phyloP scores from a whole-genome alignment of 192 early-diverging fungal species.

The Glomus cerebriforme region DNA sequence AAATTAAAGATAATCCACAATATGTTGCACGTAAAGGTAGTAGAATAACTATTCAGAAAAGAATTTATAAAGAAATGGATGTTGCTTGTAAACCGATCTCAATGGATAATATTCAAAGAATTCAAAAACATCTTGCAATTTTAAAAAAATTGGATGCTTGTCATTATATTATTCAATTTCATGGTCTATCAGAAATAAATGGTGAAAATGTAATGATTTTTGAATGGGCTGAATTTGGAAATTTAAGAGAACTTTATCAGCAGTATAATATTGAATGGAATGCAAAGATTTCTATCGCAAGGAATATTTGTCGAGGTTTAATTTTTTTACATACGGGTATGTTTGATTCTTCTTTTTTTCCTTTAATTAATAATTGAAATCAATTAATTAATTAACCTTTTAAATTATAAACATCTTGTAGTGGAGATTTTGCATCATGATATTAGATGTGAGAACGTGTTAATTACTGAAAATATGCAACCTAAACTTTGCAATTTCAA shows the following conservation, averaged over 20 bases:
- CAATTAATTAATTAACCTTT: background rate
- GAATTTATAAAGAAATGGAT: background rate
- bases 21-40: background rate
- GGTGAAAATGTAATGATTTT: constrained; percentile 14
- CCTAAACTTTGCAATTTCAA: constrained; percentile 27
- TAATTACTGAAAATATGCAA: background rate
- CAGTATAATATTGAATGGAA: background rate
- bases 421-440: constrained; percentile 26
- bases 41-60: background rate
- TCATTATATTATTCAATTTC: constrained; percentile 25
- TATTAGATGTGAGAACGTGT: constrained; percentile 25
- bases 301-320: constrained; percentile 20
- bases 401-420: background rate
- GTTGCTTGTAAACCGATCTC: background rate
- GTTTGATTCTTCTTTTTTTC: background rate
- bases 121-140: constrained; percentile 2
- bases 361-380: too few species aligned
- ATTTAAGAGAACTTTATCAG: constrained; percentile 18
- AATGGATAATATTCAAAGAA: background rate
- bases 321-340: constrained; percentile 15
- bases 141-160: constrained; percentile 1
- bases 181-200: background rate
- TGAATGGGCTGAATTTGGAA: constrained; percentile 29
- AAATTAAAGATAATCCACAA: background rate
- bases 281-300: constrained; percentile 5